Evolutionary conservation across 192 early-diverging fungal genomes (phyloP), one percentile per base, ranked within the genome.

Genomic region (Linderina pennispora): DNA sequence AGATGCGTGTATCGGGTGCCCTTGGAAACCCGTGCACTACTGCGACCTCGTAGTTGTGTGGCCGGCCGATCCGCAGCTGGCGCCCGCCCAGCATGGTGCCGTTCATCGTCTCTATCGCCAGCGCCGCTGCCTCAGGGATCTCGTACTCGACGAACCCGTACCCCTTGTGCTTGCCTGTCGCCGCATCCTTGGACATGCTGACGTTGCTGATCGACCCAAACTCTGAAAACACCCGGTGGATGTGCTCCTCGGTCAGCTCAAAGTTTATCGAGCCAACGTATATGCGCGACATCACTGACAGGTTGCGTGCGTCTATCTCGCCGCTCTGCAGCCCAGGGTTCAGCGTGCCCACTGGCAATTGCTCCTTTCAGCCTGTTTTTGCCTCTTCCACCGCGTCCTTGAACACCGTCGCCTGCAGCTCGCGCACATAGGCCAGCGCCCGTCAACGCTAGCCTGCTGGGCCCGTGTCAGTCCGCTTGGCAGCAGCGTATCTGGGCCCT

Each of bases 101-200:
- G 48, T 91, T 81, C 81, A 92, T 83, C 16, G 55, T 54, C 20
- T 90, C 82, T 25, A 92, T 65, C 3, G 90, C 92, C 61, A 95
- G 45, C 32, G 80, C 65, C 0, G 87, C 88, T 7, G 90, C 85
- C 61, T 95, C 92, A 0, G 89, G 89, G 19, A 86, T 78, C 32
- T 91, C 85, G 49, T 80, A 95, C 63, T 92, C 89, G 10, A 95
- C 78, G 62, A 95, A 95, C 54, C 89, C 90, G 58, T 85, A 95
- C 6, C 74, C 74, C 54, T 90, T 89, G 75, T 94, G 91, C 44
- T 81, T 84, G 17, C 81, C 85, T 10, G 77, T 77, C 18, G 62
- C 41, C 2, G 87, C 69, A 58, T 94, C 91, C 47, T 87, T 77
- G 11, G 81, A 81, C 81, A 94, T 83, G 49, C 82, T 87, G 25